These are phyloP conservation scores for Exophiala oligosperma DNA, from an alignment of 2,329 filamentous ascomycete genomes.

Conservation along the genomic window DNA sequence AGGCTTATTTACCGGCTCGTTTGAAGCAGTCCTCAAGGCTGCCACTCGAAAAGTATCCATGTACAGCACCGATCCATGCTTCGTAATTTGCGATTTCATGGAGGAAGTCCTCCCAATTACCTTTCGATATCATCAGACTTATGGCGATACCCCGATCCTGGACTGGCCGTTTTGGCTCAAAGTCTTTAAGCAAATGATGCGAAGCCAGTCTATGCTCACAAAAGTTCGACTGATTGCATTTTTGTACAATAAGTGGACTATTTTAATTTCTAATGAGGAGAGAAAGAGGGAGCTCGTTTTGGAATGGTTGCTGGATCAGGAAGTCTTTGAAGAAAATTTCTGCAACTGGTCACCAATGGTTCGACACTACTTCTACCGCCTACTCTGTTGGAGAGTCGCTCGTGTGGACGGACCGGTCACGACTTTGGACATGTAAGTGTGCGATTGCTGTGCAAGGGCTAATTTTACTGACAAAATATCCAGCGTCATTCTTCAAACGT, in stretches of 20 bases:
- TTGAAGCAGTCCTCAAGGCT: conserved; percentile 71
- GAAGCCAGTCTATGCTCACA: conserved; percentile 84
- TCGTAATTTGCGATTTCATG: conserved; percentile 86
- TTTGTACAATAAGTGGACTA: conserved; percentile 77
- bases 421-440: conserved; percentile 65
- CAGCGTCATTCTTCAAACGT: conserved; percentile 68
- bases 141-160: conserved; percentile 52
- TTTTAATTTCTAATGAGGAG: conserved; percentile 62
- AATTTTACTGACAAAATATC: conserved; percentile 7
- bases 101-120: conserved; percentile 75
- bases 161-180: conserved; percentile 86
- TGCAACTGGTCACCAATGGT: conserved; percentile 97
- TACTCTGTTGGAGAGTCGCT: conserved; percentile 86
- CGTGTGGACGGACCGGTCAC: conserved; percentile 68
- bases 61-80: conserved; percentile 80
- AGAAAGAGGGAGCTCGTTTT: conserved; percentile 71
- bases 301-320: conserved; percentile 72
- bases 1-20: conserved; percentile 73
- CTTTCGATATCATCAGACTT: conserved; percentile 58
- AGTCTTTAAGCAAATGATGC: conserved; percentile 75
- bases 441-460: background rate
- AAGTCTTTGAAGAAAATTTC: conserved; percentile 78
- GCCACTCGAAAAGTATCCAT: conserved; percentile 73
- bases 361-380: conserved; percentile 84
- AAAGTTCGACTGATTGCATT: conserved; percentile 84